Conservation (phyloP, 140 eudicot species). For the Bidens hawaiensis region DNA sequence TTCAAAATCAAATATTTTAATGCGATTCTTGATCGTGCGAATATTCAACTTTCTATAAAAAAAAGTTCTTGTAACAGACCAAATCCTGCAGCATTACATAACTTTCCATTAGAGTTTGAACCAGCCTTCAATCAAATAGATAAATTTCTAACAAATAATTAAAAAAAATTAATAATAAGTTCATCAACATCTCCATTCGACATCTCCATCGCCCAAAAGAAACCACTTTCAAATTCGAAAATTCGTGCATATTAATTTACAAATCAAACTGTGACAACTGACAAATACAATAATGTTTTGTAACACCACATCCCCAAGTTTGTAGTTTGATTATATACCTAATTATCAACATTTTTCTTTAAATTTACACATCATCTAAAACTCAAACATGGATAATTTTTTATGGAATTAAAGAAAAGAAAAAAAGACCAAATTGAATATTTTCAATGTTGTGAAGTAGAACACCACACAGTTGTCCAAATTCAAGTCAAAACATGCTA, state of each 20-base stretch:
- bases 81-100: slow-evolving; percentile 10
- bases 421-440: no score
- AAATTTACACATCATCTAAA: background rate
- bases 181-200: slow-evolving; percentile 8
- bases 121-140: slow-evolving; percentile 2
- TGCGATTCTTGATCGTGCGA: no score
- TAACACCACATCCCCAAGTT: background rate
- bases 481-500: slow-evolving; percentile 16
- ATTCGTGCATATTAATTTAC: background rate
- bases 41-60: no score
- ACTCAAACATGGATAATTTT: background rate
- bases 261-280: slow-evolving; percentile 1
- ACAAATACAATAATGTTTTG: background rate
- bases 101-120: slow-evolving; percentile 8
- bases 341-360: background rate
- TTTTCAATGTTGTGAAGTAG: no score
- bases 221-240: background rate
- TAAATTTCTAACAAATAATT: background rate
- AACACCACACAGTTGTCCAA: background rate
- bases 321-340: background rate
- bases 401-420: background rate
- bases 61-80: slow-evolving; percentile 1
- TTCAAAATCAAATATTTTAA: no score
- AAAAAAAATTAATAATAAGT: background rate
- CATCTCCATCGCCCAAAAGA: background rate